Percentiles rank a stretch among this genome's conserved stretches.
phyloP scores from a whole-genome alignment of 148 eudicot species.

The Arbutus unedo region DNA sequence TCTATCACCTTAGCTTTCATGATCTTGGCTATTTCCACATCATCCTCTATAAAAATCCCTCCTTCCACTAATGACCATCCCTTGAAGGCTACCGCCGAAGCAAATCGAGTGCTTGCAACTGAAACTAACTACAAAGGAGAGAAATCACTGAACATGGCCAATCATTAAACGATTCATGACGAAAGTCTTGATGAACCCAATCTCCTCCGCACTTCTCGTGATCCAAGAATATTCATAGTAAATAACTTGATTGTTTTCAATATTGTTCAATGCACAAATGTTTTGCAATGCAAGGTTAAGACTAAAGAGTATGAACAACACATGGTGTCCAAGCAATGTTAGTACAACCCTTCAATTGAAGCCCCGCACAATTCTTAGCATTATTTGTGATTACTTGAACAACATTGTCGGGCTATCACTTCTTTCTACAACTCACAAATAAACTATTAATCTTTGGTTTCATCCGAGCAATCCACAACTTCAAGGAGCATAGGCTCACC shows the following conservation, averaged over 20 bases:
- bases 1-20: conserved; percentile 12
- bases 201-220: neutral
- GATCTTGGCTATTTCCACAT: neutral
- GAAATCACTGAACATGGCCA: neutral
- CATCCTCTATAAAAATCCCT: conserved; percentile 26
- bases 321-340: neutral
- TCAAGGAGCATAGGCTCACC: neutral
- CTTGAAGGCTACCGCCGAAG: conserved; percentile 9
- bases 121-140: neutral
- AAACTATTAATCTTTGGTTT: neutral
- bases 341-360: neutral
- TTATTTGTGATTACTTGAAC: neutral
- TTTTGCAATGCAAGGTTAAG: neutral
- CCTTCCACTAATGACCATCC: conserved; percentile 15
- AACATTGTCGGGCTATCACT: neutral
- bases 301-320: neutral
- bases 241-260: neutral
- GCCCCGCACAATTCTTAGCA: neutral
- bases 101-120: neutral
- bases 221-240: neutral
- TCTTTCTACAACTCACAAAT: neutral
- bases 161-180: too few species aligned
- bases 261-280: neutral
- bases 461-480: neutral
- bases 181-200: neutral